Conservation (phyloP, 495 filamentous ascomycete genomes). For the Penicillium goetzii region DNA sequence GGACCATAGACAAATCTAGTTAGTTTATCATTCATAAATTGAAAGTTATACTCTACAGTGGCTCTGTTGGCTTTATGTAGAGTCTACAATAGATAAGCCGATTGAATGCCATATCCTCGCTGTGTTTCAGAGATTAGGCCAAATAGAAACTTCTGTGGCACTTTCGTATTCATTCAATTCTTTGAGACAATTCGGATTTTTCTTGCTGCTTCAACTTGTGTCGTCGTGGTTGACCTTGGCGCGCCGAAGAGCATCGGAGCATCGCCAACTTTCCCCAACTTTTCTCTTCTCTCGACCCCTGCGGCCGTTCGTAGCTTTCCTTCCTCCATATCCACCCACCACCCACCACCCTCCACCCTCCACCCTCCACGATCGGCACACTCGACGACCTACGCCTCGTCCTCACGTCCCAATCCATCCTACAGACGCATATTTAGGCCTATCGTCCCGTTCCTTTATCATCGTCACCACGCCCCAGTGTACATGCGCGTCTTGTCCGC, state of each 20-base stretch:
- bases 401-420: background rate
- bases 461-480: background rate
- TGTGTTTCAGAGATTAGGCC: background rate
- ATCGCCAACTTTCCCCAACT: conserved; percentile 19
- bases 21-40: background rate
- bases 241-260: background rate
- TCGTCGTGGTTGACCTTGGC: conserved; percentile 1
- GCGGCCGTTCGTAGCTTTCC: conserved; percentile 18
- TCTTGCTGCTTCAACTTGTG: background rate
- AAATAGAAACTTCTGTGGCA: background rate
- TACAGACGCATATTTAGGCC: background rate
- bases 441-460: background rate
- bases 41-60: background rate
- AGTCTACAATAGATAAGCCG: conserved; percentile 2
- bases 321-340: conserved; percentile 15
- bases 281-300: conserved; percentile 28
- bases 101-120: background rate
- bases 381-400: background rate
- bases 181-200: background rate
- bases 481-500: conserved; percentile 18
- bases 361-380: background rate
- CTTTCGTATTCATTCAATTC: background rate
- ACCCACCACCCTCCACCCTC: background rate
- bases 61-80: background rate
- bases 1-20: background rate